These are phyloP conservation scores for Sugiyamaella neomexicana DNA, from an alignment of 1,139 yeast species.

Conservation along the genomic window DNA sequence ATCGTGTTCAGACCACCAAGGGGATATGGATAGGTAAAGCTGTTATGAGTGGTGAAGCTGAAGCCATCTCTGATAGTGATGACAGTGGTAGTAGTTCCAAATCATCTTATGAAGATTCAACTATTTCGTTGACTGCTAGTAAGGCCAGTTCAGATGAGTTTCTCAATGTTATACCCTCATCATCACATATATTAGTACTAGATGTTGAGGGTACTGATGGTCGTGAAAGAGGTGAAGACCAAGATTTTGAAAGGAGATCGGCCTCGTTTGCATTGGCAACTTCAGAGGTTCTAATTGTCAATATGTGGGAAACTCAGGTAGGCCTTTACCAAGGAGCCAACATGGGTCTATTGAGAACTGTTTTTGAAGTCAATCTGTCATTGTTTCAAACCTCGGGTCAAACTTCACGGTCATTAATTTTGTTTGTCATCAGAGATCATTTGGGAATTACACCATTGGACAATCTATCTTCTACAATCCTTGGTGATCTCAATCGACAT, in stretches of 20 bases:
- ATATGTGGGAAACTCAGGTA: slow-evolving; percentile 96
- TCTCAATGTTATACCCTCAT: slow-evolving; percentile 21
- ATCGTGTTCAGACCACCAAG: slow-evolving; percentile 80
- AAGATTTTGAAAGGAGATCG: slow-evolving; percentile 94
- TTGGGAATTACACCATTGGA: slow-evolving; percentile 82
- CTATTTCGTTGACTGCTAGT: slow-evolving; percentile 15
- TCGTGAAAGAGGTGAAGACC: slow-evolving; percentile 96
- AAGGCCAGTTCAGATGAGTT: slow-evolving; percentile 24
- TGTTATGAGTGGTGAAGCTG: slow-evolving; percentile 22
- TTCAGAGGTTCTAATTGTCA: slow-evolving; percentile 83
- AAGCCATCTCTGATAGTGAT: slow-evolving; percentile 18
- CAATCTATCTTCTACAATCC: slow-evolving; percentile 66
- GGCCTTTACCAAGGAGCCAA: slow-evolving; percentile 98
- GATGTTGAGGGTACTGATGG: slow-evolving; percentile 99
- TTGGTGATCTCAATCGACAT: slow-evolving; percentile 67
- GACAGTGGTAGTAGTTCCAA: slow-evolving; percentile 10
- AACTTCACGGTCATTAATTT: slow-evolving; percentile 61
- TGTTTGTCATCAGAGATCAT: slow-evolving; percentile 91
- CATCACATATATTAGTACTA: slow-evolving; percentile 63
- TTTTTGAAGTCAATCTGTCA: slow-evolving; percentile 89
- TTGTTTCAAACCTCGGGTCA: slow-evolving; percentile 55
- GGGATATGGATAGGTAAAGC: slow-evolving; percentile 87
- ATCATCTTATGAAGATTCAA: slow-evolving; percentile 14
- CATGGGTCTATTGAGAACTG: slow-evolving; percentile 92
- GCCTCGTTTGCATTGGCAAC: slow-evolving; percentile 94